Percentiles rank a stretch among this genome's conserved stretches.
Evolutionary conservation across 441 rosid genomes (phyloP).

Genomic region (Gossypium schwendimanii): DNA sequence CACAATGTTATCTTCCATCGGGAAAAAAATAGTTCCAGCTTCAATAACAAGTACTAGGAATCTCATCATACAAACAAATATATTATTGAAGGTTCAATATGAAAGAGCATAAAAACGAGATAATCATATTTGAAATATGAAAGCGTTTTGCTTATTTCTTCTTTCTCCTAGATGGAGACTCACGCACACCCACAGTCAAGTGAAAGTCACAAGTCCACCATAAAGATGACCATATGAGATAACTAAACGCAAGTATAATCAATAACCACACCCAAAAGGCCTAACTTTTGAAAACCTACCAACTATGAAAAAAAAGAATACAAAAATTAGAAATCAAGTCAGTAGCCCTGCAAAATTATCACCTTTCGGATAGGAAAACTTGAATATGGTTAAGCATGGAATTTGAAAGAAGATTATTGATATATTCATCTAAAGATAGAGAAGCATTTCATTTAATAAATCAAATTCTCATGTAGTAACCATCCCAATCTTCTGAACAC

Average conservation of each 20-base stretch:
- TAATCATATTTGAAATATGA: not conserved
- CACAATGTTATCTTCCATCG: not conserved
- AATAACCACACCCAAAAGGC: not conserved
- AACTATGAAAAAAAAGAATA: not conserved
- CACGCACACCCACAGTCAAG: not conserved
- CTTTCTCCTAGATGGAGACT: not conserved
- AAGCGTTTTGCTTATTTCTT: not conserved
- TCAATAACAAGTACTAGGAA: not conserved
- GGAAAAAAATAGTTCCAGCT: not conserved
- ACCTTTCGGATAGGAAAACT: not conserved
- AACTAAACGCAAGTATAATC: not conserved
- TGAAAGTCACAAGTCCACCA: not conserved
- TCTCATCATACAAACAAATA: not conserved
- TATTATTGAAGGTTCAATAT: not conserved
- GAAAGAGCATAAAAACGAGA: not conserved
- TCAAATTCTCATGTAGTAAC: not conserved
- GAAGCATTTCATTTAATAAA: not conserved
- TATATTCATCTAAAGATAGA: constrained; percentile 2
- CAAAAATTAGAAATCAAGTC: not conserved
- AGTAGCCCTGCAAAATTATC: not conserved
- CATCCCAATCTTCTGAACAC: not conserved
- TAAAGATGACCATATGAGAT: not conserved
- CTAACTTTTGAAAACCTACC: not conserved
- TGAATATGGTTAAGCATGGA: not conserved
- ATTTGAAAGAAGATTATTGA: not conserved